Evolutionary conservation across 2,329 filamentous ascomycete species (phyloP).

Genomic region (Xylariaceae sp.): DNA sequence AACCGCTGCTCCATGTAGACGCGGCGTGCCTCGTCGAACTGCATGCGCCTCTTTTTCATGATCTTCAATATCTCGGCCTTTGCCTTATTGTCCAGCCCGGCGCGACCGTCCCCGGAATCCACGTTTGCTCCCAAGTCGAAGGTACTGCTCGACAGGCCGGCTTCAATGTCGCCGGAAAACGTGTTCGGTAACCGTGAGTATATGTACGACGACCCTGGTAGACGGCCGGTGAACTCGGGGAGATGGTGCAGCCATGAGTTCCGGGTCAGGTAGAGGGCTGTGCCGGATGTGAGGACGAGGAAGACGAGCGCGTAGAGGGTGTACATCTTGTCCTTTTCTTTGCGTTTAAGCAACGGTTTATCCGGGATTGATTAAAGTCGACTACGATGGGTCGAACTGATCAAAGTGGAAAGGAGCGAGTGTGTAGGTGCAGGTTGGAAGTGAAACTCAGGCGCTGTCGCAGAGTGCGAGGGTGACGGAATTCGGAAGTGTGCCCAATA

Average conservation of each 20-base stretch:
- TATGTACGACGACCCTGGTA: constrained; percentile 40
- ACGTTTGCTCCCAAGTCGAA: constrained; percentile 85
- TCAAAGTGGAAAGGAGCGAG: not conserved
- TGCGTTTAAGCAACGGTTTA: constrained; percentile 1
- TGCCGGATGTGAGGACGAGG: constrained; percentile 67
- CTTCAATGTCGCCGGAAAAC: constrained; percentile 83
- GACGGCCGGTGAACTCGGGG: constrained; percentile 35
- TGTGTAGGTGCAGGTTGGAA: not conserved
- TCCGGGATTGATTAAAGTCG: not conserved
- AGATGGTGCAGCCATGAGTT: constrained; percentile 71
- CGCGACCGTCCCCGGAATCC: constrained; percentile 71
- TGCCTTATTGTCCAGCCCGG: constrained; percentile 74
- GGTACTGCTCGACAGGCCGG: constrained; percentile 75
- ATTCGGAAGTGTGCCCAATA: not conserved
- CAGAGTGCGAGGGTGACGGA: constrained; percentile 2
- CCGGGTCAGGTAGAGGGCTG: constrained; percentile 78
- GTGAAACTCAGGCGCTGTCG: constrained; percentile 1
- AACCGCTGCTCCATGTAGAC: constrained; percentile 85
- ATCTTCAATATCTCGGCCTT: constrained; percentile 84
- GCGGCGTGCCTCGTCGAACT: constrained; percentile 87
- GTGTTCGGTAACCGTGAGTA: constrained; percentile 72
- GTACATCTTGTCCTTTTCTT: constrained; percentile 45
- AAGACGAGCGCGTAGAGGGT: constrained; percentile 76
- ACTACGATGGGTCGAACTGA: not conserved
- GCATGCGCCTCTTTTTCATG: constrained; percentile 81